Conservation (phyloP, 371 early-diverging fungal species). For the Mortierella polycephala region DNA sequence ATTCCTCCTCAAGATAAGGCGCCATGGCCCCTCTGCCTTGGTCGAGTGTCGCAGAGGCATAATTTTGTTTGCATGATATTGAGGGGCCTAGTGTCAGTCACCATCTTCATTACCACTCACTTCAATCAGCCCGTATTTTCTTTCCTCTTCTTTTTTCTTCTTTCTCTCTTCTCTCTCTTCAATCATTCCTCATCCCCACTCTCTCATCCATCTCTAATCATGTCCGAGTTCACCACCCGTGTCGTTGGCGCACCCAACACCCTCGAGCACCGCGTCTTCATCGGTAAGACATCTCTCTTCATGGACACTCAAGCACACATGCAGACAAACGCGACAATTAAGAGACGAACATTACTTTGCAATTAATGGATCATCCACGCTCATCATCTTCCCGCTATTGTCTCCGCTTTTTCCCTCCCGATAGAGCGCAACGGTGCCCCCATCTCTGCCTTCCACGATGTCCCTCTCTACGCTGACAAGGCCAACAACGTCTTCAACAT, state of each 20-base stretch:
- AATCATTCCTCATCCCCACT: background rate
- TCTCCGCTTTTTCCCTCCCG: background rate
- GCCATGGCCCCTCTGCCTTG: too few relatives aligned
- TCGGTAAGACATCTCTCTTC: slow-evolving; percentile 68
- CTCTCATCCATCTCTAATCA: slow-evolving; percentile 26
- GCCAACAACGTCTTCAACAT: slow-evolving; percentile 92
- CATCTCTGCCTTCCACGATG: slow-evolving; percentile 99
- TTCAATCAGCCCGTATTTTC: slow-evolving; percentile 1
- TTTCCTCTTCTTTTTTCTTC: slow-evolving; percentile 22
- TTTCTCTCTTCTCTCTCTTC: slow-evolving; percentile 2
- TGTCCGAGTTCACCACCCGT: slow-evolving; percentile 78
- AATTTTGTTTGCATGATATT: background rate
- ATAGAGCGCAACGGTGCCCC: slow-evolving; percentile 74
- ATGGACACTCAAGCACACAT: background rate
- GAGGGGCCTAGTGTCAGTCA: slow-evolving; percentile 10
- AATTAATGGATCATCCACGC: slow-evolving; percentile 4
- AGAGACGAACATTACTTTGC: background rate
- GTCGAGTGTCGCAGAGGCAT: too few relatives aligned
- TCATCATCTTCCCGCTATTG: background rate
- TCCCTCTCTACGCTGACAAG: slow-evolving; percentile 92
- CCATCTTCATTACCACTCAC: background rate
- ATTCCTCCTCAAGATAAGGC: too few relatives aligned
- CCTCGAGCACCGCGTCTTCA: slow-evolving; percentile 86
- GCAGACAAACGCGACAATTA: background rate
- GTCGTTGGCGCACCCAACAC: slow-evolving; percentile 88